Percentiles rank a stretch among this genome's conserved stretches.
Conservation (phyloP, 371 early-diverging fungal species). For the Mucor sp. region DNA sequence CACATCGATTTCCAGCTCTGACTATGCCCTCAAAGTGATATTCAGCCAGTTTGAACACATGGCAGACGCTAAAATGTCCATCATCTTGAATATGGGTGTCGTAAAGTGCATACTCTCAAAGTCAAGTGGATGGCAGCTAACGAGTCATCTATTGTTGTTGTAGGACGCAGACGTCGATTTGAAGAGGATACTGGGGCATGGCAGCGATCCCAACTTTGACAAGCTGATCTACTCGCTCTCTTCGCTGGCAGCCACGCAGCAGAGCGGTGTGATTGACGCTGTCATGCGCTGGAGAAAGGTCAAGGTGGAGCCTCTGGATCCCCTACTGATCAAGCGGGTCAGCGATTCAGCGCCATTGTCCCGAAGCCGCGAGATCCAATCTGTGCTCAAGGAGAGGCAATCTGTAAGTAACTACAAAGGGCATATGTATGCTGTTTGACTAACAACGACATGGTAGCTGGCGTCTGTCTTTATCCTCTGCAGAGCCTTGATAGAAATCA, state of each 20-base stretch:
- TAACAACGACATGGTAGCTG: constrained; percentile 52
- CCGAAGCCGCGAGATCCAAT: constrained; percentile 41
- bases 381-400: constrained; percentile 52
- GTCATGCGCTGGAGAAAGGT: constrained; percentile 90
- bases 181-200: constrained; percentile 63
- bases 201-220: constrained; percentile 81
- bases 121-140: too few species aligned
- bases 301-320: constrained; percentile 69
- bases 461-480: constrained; percentile 89
- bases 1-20: constrained; percentile 37
- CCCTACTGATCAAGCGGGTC: constrained; percentile 39
- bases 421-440: not conserved
- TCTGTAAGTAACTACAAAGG: constrained; percentile 50
- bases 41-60: constrained; percentile 48
- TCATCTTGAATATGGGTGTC: constrained; percentile 42
- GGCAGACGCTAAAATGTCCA: constrained; percentile 46
- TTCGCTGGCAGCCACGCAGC: constrained; percentile 81
- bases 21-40: constrained; percentile 50
- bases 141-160: not conserved
- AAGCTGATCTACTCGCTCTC: constrained; percentile 78
- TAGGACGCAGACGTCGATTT: constrained; percentile 73
- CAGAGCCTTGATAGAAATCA: constrained; percentile 83
- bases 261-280: constrained; percentile 87
- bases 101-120: constrained; percentile 23
- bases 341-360: constrained; percentile 51